Evolutionary conservation across 495 filamentous ascomycete species (phyloP).

Genomic region (Sordaria brevicollis): DNA sequence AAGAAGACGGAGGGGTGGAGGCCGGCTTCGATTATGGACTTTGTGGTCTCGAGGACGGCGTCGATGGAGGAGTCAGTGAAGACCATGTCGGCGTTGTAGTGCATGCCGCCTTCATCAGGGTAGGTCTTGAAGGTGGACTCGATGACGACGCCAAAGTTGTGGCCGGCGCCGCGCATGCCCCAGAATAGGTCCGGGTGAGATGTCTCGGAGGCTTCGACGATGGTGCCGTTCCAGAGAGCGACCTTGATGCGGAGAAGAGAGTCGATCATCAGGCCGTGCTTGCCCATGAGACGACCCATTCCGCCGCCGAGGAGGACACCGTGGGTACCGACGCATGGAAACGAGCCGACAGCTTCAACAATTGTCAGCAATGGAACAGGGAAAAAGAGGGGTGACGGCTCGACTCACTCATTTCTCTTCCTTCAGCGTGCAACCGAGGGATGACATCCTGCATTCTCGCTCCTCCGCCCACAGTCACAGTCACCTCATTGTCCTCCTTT

Average conservation of each 20-base stretch:
- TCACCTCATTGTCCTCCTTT: background rate
- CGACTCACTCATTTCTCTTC: background rate
- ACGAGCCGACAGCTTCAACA: slow-evolving; percentile 24
- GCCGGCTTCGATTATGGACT: slow-evolving; percentile 28
- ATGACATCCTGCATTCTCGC: slow-evolving; percentile 2
- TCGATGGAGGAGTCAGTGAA: slow-evolving; percentile 41
- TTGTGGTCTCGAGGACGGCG: slow-evolving; percentile 34
- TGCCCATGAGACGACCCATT: slow-evolving; percentile 39
- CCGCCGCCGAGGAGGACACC: slow-evolving; percentile 45
- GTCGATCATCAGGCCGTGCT: slow-evolving; percentile 41
- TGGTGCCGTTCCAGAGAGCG: slow-evolving; percentile 36
- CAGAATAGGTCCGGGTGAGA: slow-evolving; percentile 35
- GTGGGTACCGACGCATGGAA: slow-evolving; percentile 37
- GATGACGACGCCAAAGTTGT: slow-evolving; percentile 45
- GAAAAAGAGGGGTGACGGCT: background rate
- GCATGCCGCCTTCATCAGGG: background rate
- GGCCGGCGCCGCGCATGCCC: slow-evolving; percentile 43
- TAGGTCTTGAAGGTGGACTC: slow-evolving; percentile 6
- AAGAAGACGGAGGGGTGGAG: slow-evolving; percentile 27
- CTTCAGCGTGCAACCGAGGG: background rate
- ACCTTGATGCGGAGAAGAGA: slow-evolving; percentile 35
- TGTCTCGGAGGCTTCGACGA: slow-evolving; percentile 21
- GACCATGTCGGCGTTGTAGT: slow-evolving; percentile 31
- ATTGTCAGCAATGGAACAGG: background rate
- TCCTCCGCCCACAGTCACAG: slow-evolving; percentile 4